Evolutionary conservation across 139 green algal genomes (phyloP), one percentile per base, ranked within the genome.

Genomic region (Coelastrella sp.): DNA sequence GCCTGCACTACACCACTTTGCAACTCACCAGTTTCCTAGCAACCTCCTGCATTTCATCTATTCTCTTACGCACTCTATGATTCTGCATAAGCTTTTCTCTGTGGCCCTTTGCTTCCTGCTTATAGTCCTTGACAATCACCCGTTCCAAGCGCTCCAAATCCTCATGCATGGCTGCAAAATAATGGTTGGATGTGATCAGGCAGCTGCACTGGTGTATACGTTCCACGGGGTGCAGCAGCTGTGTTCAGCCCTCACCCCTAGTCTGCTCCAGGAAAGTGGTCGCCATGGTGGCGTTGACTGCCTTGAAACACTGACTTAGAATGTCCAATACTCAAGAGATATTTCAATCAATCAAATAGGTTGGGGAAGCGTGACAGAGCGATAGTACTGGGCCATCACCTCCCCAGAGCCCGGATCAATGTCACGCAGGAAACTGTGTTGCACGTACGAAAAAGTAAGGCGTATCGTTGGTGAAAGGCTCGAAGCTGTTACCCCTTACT

Each of bases 191-290:
- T 21, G 27, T 40, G 62, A 40, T 71, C 27, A 38, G 23, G 62
- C 62, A n/a, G n/a, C n/a, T n/a, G n/a, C n/a, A n/a, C n/a, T n/a
- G n/a, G n/a, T n/a, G n/a, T n/a, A n/a, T n/a, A n/a, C n/a, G n/a
- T n/a, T n/a, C n/a, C n/a, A n/a, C n/a, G n/a, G n/a, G n/a, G n/a
- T n/a, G n/a, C 34, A 74, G 66, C 34, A 74, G 66, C 17, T 21
- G 5, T 17, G 4, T 51, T 40, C 34, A 48, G 32, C 17, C 34
- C 34, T 74, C 62, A 96, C 94, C 88, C 59, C 96, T 89, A 21
- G 96, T 98, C 85, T 98, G 93, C 91, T 99, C 96, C 45, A 99
- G 83, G 30, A 98, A 85, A 0, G 96, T 98, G 64, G 87, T 92
- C 30, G 96, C 91, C 96, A 98, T 98, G 60, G 5, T 67, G 59